Evolutionary conservation across 2,329 filamentous ascomycete species (phyloP).

Genomic region (Cordyceps tenuipes): DNA sequence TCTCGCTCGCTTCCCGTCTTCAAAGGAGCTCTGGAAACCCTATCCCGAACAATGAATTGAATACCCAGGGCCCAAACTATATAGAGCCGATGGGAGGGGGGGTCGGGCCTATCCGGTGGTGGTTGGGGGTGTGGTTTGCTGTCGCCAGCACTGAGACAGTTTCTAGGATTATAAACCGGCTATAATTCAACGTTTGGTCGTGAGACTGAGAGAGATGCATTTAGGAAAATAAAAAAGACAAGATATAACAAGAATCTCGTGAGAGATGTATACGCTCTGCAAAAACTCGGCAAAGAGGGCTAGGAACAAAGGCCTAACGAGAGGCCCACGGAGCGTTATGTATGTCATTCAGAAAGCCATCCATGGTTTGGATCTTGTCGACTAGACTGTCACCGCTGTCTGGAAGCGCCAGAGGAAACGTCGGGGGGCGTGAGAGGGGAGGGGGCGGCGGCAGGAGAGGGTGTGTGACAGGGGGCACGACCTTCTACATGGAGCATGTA

Average conservation of each 20-base stretch:
- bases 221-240: conserved; percentile 5
- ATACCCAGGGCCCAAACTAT: background rate
- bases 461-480: background rate
- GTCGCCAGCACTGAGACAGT: conserved; percentile 30
- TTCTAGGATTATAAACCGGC: conserved; percentile 15
- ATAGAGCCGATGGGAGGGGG: background rate
- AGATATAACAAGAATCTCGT: conserved; percentile 12
- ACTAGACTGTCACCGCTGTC: conserved; percentile 1
- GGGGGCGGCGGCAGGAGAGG: background rate
- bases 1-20: conserved; percentile 2
- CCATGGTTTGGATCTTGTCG: background rate
- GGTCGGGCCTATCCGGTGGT: background rate
- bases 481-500: background rate
- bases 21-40: background rate
- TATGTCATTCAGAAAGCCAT: background rate
- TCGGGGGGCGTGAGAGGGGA: conserved; percentile 1
- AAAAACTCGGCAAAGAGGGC: conserved; percentile 11
- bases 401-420: conserved; percentile 3
- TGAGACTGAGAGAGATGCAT: conserved; percentile 4
- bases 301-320: conserved; percentile 4
- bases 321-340: conserved; percentile 10
- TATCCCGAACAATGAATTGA: background rate
- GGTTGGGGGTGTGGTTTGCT: conserved; percentile 18
- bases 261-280: conserved; percentile 11
- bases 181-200: conserved; percentile 16